Evolutionary conservation across 2,329 filamentous ascomycete genomes (phyloP).

Genomic region (Colletotrichum phormii): DNA sequence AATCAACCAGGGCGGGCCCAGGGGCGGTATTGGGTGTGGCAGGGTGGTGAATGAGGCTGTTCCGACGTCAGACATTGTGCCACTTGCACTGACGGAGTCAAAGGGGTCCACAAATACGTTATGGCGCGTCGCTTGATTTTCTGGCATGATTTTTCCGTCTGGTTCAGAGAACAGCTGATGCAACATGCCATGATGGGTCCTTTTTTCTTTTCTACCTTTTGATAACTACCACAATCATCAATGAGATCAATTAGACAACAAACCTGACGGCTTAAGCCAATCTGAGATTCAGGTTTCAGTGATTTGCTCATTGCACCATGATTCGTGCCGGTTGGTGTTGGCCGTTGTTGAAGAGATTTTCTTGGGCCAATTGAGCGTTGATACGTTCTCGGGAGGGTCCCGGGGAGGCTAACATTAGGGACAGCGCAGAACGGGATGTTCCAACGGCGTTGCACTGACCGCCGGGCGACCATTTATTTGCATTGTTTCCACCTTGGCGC

Average conservation of each 20-base stretch:
- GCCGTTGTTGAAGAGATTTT: conserved; percentile 1
- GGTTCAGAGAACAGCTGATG: conserved; percentile 25
- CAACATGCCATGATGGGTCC: conserved; percentile 17
- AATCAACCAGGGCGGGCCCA: not conserved
- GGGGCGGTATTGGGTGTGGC: too few relatives aligned
- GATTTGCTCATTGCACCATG: not conserved
- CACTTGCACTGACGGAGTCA: not conserved
- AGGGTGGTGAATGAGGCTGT: conserved; percentile 15
- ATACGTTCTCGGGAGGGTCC: not conserved
- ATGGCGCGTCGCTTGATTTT: not conserved
- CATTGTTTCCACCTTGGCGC: not conserved
- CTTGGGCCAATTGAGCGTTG: not conserved
- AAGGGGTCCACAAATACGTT: not conserved
- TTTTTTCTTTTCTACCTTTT: not conserved
- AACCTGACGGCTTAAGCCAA: too few relatives aligned
- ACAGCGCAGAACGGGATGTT: not conserved
- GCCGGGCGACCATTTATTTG: conserved; percentile 11
- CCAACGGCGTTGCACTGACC: conserved; percentile 9
- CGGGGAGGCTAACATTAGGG: not conserved
- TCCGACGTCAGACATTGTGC: conserved; percentile 25
- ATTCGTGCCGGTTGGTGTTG: not conserved
- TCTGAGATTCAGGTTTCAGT: not conserved
- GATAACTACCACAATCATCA: not conserved
- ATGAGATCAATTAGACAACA: not conserved
- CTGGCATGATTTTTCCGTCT: conserved; percentile 22